Evolutionary conservation across 108 stramenopile genomes (phyloP).

Genomic region (Skeletonema menzelii): DNA sequence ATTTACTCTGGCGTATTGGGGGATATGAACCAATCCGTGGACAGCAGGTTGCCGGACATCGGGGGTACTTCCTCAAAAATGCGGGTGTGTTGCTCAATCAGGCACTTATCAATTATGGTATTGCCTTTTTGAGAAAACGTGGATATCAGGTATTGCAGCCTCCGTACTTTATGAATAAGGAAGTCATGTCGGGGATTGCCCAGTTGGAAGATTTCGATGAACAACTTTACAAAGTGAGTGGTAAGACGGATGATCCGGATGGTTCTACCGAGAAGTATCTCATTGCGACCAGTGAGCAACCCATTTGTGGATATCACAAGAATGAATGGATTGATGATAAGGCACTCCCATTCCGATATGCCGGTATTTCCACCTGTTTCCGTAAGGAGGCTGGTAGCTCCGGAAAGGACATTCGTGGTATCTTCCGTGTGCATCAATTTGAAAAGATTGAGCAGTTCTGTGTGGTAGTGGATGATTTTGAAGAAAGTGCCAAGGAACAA

Average conservation of each 20-base stretch:
- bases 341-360: constrained; percentile 86
- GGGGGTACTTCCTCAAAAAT: constrained; percentile 98
- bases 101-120: constrained; percentile 98
- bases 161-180: constrained; percentile 99
- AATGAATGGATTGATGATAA: constrained; percentile 93
- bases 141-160: constrained; percentile 97
- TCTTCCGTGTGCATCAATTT: constrained; percentile 99
- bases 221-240: constrained; percentile 97
- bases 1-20: constrained; percentile 95
- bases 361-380: constrained; percentile 99
- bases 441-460: constrained; percentile 99
- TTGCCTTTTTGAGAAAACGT: constrained; percentile 89
- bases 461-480: constrained; percentile 93
- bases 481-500: constrained; percentile 90
- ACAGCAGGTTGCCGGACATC: constrained; percentile 93
- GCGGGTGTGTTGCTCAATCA: constrained; percentile 97
- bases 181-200: constrained; percentile 99
- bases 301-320: constrained; percentile 98
- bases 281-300: constrained; percentile 99
- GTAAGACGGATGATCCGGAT: constrained; percentile 92
- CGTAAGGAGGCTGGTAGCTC: constrained; percentile 99
- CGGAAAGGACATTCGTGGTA: constrained; percentile 99
- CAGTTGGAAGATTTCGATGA: constrained; percentile 99
- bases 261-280: constrained; percentile 94
- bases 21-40: constrained; percentile 98